These are phyloP conservation scores for Metschnikowia orientalis DNA, from an alignment of 805 yeast genomes.

Conservation along the genomic window DNA sequence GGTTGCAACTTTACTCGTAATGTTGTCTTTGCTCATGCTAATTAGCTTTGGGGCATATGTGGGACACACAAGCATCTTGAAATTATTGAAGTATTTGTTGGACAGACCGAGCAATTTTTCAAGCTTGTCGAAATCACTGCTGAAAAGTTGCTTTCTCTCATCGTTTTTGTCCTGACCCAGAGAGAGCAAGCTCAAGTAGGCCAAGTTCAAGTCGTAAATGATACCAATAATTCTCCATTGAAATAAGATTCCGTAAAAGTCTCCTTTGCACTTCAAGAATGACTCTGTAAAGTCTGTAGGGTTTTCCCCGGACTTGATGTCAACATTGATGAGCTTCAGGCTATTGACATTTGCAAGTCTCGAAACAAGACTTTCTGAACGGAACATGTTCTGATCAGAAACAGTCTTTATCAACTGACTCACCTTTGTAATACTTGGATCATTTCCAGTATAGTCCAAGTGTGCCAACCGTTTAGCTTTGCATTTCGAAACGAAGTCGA, in stretches of 20 bases:
- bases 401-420: slow-evolving; percentile 25
- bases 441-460: slow-evolving; percentile 28
- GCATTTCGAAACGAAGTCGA: slow-evolving; percentile 24
- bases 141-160: slow-evolving; percentile 13
- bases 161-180: slow-evolving; percentile 11
- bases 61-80: slow-evolving; percentile 24
- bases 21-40: slow-evolving; percentile 15
- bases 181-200: slow-evolving; percentile 21
- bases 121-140: slow-evolving; percentile 15
- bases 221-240: slow-evolving; percentile 37
- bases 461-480: slow-evolving; percentile 26
- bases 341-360: slow-evolving; percentile 28
- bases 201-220: slow-evolving; percentile 28
- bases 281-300: slow-evolving; percentile 29
- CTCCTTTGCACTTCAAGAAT: slow-evolving; percentile 17
- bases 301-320: slow-evolving; percentile 26
- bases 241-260: slow-evolving; percentile 26
- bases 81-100: slow-evolving; percentile 20
- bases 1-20: slow-evolving; percentile 18
- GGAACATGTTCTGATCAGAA: slow-evolving; percentile 31
- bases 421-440: slow-evolving; percentile 21
- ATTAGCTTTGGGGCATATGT: slow-evolving; percentile 19
- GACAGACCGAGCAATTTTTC: slow-evolving; percentile 12
- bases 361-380: slow-evolving; percentile 21
- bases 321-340: slow-evolving; percentile 22